These are phyloP conservation scores for Lasiodiplodia theobromae DNA, from an alignment of 2,329 filamentous ascomycete genomes.

Conservation along the genomic window DNA sequence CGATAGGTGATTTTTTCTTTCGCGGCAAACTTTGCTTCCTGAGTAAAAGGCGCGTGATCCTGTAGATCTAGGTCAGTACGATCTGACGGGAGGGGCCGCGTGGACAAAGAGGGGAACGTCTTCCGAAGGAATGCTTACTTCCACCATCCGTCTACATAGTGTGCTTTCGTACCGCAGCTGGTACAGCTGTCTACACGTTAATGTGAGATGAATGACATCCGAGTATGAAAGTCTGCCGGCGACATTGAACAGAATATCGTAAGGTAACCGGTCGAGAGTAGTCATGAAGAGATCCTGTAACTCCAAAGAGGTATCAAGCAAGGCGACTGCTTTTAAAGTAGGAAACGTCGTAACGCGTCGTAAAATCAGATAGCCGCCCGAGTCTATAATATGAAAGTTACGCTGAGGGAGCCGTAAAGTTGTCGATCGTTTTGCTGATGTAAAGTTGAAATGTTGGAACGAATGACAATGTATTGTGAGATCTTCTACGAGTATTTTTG, in stretches of 20 bases:
- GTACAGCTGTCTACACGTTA: conserved; percentile 60
- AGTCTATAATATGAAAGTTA: background rate
- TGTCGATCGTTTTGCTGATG: background rate
- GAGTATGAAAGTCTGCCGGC: conserved; percentile 41
- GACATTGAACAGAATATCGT: conserved; percentile 70
- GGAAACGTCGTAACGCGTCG: background rate
- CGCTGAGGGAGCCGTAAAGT: no score
- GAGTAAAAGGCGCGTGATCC: conserved; percentile 52
- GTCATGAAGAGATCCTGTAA: conserved; percentile 36
- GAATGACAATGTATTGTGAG: conserved; percentile 8
- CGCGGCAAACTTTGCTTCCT: conserved; percentile 53
- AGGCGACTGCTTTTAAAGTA: background rate
- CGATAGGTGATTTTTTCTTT: conserved; percentile 53
- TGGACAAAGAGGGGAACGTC: background rate
- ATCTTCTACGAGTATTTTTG: conserved; percentile 22
- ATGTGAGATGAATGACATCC: conserved; percentile 57
- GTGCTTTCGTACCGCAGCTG: conserved; percentile 61
- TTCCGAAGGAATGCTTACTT: conserved; percentile 55
- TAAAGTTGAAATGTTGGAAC: background rate
- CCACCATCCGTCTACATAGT: conserved; percentile 64
- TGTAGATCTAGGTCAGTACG: conserved; percentile 37
- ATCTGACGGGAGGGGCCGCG: conserved; percentile 5
- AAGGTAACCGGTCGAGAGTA: conserved; percentile 60
- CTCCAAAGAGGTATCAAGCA: background rate
- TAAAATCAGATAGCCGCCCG: conserved; percentile 1